Evolutionary conservation across 2,329 filamentous ascomycete species (phyloP), one percentile per base, ranked within the genome.

Genomic region (Orbilia quercus): DNA sequence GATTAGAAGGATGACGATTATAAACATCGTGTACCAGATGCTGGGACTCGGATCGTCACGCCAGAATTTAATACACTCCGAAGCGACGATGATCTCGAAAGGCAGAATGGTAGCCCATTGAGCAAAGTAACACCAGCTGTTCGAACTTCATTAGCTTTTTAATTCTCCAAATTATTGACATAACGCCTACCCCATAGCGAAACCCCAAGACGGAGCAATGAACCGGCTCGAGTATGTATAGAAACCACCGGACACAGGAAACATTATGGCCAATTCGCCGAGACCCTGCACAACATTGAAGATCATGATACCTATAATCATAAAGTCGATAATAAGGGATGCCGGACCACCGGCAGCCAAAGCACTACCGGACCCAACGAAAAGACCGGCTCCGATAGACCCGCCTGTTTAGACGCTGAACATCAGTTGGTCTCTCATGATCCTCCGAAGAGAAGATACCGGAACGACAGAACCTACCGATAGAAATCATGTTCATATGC

Each of bases 401-500:
- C 85, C 86, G 77, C 85, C 85, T 71, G 87, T 86, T 53, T 40
- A 20, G 22, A 3, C 36, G 9, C 18, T 55, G 36, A 22, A 54
- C 7, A 47, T 69, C 62, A 64, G 64, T 47, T n/a, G n/a, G 36
- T 55, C 82, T 74, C 77, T 78, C 87, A 80, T 50, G 85, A 85
- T 76, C 80, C 78, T 75, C 85, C 85, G 36, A 84, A 86, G 76
- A 85, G 84, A 78, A 87, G 87, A 82, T 86, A 81, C 85, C 85
- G 78, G 85, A 85, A 79, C 85, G 85, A 60, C 87, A 87, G 31
- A 84, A 85, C 73, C 85, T 85, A 78, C 85, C 85, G 64, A 87
- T 86, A 78, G 85, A 84, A 79, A 87, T 87, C 85, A 87, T 87
- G 80, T 87, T 84, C 76, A 88, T 80, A 79, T 88, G 86, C 75